Conservation (phyloP, 2,329 filamentous ascomycete genomes). For the Nannizzia gypsea region DNA sequence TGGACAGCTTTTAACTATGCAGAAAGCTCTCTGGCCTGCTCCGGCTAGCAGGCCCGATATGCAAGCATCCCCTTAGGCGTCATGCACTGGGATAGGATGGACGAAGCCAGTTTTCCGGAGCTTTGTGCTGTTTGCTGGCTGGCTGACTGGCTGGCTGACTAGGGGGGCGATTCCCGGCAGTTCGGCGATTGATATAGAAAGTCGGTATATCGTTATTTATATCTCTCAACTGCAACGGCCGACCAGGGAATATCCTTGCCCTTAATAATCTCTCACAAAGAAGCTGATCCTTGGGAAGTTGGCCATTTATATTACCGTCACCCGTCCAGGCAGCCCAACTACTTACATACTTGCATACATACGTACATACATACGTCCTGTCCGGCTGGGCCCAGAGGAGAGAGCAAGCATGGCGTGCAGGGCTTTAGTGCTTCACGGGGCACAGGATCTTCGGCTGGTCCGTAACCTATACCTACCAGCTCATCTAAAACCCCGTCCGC, state of each 20-base stretch:
- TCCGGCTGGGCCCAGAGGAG: neutral
- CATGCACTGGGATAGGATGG: neutral
- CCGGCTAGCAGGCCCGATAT: neutral
- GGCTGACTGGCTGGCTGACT: neutral
- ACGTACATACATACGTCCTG: no score
- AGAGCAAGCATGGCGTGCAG: slow-evolving; percentile 13
- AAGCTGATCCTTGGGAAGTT: neutral
- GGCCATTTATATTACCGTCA: neutral
- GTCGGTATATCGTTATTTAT: neutral
- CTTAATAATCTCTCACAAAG: neutral
- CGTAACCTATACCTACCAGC: slow-evolving; percentile 16
- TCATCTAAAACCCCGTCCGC: neutral
- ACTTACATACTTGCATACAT: no score
- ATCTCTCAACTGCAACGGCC: neutral
- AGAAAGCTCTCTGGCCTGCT: neutral
- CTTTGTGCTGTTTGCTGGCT: neutral
- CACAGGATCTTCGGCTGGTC: slow-evolving; percentile 50
- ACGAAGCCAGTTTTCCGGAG: neutral
- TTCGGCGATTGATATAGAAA: neutral
- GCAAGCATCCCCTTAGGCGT: neutral
- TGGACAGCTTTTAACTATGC: neutral
- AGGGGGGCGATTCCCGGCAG: neutral
- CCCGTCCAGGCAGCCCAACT: neutral
- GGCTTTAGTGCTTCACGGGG: slow-evolving; percentile 47
- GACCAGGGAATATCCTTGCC: neutral